A percentile compares a stretch with the other conserved stretches of the same genome.
phyloP scores from a whole-genome alignment of 2,329 filamentous ascomycete genomes.

The Macrophomina pseudophaseolina region DNA sequence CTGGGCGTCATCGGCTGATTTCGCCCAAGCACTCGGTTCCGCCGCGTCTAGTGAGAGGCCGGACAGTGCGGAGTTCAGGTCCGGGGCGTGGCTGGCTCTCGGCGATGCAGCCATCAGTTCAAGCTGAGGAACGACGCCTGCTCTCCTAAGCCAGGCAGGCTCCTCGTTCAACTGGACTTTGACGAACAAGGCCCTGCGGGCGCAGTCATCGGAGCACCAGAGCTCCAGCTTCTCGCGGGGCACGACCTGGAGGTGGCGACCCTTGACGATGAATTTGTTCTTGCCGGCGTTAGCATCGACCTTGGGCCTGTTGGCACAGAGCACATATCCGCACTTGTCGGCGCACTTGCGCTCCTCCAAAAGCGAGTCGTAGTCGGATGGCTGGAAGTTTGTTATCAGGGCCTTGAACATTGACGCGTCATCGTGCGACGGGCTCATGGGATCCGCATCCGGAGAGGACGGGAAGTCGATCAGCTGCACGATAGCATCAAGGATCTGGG shows the following conservation, averaged over 20 bases:
- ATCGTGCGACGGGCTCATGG: conserved; percentile 57
- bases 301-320: conserved; percentile 72
- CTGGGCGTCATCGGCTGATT: conserved; percentile 3
- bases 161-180: conserved; percentile 86
- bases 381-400: conserved; percentile 76
- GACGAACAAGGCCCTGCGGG: conserved; percentile 79
- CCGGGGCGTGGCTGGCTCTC: not conserved
- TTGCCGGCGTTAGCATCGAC: conserved; percentile 54
- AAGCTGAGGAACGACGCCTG: conserved; percentile 46
- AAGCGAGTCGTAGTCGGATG: conserved; percentile 85
- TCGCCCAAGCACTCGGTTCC: conserved; percentile 3
- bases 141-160: conserved; percentile 81
- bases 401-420: conserved; percentile 71
- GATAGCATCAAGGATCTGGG: conserved; percentile 72
- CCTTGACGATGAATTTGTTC: conserved; percentile 68
- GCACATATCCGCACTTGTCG: conserved; percentile 78
- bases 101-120: conserved; percentile 35
- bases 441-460: conserved; percentile 55
- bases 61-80: conserved; percentile 20
- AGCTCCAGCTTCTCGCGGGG: conserved; percentile 74
- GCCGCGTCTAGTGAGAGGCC: conserved; percentile 2
- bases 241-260: conserved; percentile 68
- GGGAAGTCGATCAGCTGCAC: conserved; percentile 73
- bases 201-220: conserved; percentile 86
- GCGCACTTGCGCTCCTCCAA: conserved; percentile 88